phyloP scores from a whole-genome alignment of 2,329 filamentous ascomycete species.

The Fusarium tanahbumbuense region DNA sequence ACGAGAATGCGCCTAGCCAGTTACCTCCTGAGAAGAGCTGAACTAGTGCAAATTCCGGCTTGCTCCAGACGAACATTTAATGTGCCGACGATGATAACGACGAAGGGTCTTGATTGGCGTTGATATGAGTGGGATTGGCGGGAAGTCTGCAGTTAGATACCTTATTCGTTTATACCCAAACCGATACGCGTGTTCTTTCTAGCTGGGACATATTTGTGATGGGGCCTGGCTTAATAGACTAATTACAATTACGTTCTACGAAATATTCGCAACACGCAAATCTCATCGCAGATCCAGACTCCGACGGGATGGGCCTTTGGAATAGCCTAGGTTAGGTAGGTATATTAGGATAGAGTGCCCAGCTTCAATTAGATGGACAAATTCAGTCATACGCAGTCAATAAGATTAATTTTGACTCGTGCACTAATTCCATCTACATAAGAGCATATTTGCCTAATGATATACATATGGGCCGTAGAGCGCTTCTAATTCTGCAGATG shows the following conservation, averaged over 20 bases:
- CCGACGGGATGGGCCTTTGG: slow-evolving; percentile 9
- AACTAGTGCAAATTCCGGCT: slow-evolving; percentile 2
- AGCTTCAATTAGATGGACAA: neutral
- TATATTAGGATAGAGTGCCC: neutral
- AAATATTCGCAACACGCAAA: neutral
- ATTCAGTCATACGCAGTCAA: neutral
- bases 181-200: neutral
- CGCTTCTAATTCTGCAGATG: neutral
- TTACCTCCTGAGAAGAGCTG: slow-evolving; percentile 58
- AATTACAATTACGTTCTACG: neutral
- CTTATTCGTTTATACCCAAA: slow-evolving; percentile 9
- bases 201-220: neutral
- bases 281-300: slow-evolving; percentile 15
- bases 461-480: neutral
- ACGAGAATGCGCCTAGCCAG: slow-evolving; percentile 68
- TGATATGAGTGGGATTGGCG: neutral
- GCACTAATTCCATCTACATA: neutral
- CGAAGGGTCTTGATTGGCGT: slow-evolving; percentile 8
- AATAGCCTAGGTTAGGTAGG: neutral
- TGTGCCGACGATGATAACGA: slow-evolving; percentile 28
- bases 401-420: neutral
- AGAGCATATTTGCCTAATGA: neutral
- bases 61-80: slow-evolving; percentile 11
- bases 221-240: neutral
- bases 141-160: slow-evolving; percentile 12